Evolutionary conservation across 352 stramenopile genomes (phyloP), one percentile per base, ranked within the genome.

Genomic region (Pythium vanterpoolii): DNA sequence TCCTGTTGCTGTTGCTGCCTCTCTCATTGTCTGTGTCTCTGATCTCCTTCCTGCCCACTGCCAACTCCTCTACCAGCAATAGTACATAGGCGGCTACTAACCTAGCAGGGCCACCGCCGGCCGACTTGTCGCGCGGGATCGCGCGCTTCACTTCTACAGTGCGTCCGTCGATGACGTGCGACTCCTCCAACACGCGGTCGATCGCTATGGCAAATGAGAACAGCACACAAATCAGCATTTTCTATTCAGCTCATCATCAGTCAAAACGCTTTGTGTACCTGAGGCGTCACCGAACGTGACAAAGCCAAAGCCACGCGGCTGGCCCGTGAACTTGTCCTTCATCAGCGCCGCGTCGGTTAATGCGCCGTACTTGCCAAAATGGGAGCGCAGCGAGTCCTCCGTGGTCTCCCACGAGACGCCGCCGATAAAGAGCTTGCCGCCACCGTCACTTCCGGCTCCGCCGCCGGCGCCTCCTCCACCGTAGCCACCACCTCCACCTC

Each of bases 321-420:
- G 83, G 30, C 89, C 90, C 33, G 90, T 97, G 74, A 93, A 96
- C 69, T 96, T 95, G 80, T 97, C 89, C 71, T 96, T 95, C 89
- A 97, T 97, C 40, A 97, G 66, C 51, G 84, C 87, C 10, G 89
- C 89, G 56, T 96, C 86, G 28, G 81, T 91, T 9, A 97, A 72
- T 52, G 66, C 66, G 28, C 90, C 90, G 57, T 93, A 97, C 68
- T 95, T 93, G 68, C 81, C 72, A 64, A 97, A 97, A 50, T 97
- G 84, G 50, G 79, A 69, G 26, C 83, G 83, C 55, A 97, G 64
- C n/a, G 77, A 79, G 46, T 97, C 90, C 56, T 97, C 90, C n/a
- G 87, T 96, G n/a, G 90, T 97, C 55, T 96, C 85, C 90, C 90
- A 97, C 39, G 82, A 92, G 30, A 97, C 83, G 18, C 90, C 90